Conservation (phyloP, 2,329 filamentous ascomycete genomes). For the Biscogniauxia sp. region DNA sequence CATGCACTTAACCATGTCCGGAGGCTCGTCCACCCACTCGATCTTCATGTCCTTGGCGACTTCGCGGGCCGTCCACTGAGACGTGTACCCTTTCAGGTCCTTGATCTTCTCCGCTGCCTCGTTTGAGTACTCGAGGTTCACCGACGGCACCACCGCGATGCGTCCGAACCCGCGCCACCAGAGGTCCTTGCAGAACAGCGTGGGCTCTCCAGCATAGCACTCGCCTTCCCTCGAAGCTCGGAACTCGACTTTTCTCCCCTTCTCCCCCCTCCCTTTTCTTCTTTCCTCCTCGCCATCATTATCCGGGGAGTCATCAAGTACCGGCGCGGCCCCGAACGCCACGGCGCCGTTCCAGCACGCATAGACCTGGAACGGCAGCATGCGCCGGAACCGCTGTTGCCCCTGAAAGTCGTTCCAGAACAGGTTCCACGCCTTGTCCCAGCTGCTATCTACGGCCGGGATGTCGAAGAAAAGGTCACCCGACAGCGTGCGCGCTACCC, state of each 20-base stretch:
- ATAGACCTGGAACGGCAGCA: slow-evolving; percentile 57
- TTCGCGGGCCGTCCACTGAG: slow-evolving; percentile 33
- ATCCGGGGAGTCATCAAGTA: slow-evolving; percentile 33
- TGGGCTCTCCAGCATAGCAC: slow-evolving; percentile 54
- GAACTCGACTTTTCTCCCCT: slow-evolving; percentile 40
- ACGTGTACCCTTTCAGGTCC: slow-evolving; percentile 47
- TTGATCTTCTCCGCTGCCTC: slow-evolving; percentile 46
- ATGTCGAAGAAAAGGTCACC: slow-evolving; percentile 57
- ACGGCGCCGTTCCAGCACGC: slow-evolving; percentile 60
- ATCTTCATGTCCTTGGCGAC: slow-evolving; percentile 34
- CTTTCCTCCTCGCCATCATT: not conserved
- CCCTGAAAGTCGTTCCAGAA: slow-evolving; percentile 49
- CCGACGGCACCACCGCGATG: slow-evolving; percentile 54
- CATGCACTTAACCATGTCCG: slow-evolving; percentile 48
- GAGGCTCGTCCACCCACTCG: slow-evolving; percentile 43
- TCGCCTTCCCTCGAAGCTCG: slow-evolving; percentile 41
- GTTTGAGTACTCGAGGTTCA: slow-evolving; percentile 55
- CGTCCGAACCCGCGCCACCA: slow-evolving; percentile 49
- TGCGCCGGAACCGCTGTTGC: slow-evolving; percentile 30
- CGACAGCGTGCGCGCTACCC: slow-evolving; percentile 39
- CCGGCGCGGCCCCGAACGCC: slow-evolving; percentile 45
- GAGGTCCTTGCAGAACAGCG: slow-evolving; percentile 56
- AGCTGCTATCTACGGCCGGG: slow-evolving; percentile 43
- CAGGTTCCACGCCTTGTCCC: slow-evolving; percentile 47
- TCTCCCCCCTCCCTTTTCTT: slow-evolving; percentile 12